phyloP scores from a whole-genome alignment of 2,329 filamentous ascomycete genomes.

The Sporothrix schenckii region DNA sequence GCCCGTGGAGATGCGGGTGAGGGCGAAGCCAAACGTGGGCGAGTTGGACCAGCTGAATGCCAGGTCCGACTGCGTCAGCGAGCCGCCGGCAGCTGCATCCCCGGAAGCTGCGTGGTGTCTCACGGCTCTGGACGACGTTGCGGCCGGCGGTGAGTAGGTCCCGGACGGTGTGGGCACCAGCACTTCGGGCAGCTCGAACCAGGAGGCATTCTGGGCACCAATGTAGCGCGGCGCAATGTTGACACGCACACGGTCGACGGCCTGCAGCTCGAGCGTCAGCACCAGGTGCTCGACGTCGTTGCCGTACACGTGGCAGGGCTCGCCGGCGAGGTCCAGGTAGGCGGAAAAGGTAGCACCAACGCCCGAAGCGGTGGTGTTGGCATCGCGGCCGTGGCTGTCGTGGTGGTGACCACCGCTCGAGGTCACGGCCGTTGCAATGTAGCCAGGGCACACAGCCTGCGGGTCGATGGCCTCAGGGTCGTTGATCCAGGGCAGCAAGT shows the following conservation, averaged over 20 bases:
- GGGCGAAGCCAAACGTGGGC: conserved; percentile 54
- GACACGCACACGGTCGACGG: conserved; percentile 64
- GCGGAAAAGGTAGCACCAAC: conserved; percentile 57
- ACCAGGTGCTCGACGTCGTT: conserved; percentile 69
- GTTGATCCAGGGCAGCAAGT: conserved; percentile 63
- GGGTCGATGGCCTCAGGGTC: conserved; percentile 66
- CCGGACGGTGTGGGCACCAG: conserved; percentile 60
- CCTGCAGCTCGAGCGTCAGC: conserved; percentile 60
- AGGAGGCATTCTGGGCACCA: conserved; percentile 62
- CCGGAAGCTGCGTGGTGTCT: not conserved
- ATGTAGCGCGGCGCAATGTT: conserved; percentile 69
- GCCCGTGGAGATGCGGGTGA: conserved; percentile 45
- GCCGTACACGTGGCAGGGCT: conserved; percentile 76
- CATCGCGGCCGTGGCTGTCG: conserved; percentile 14
- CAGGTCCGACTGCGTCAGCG: conserved; percentile 49
- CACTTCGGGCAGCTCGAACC: conserved; percentile 67
- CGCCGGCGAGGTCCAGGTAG: conserved; percentile 68
- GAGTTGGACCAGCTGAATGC: conserved; percentile 57
- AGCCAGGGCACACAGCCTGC: conserved; percentile 69
- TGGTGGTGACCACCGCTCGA: not conserved
- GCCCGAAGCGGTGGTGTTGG: conserved; percentile 1
- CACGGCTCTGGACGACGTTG: not conserved
- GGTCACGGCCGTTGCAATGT: conserved; percentile 64
- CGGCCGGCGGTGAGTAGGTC: not conserved
- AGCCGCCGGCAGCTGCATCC: not conserved